Percentiles rank a stretch among this genome's conserved stretches.
These are phyloP conservation scores for Limnanthes douglasii DNA, from an alignment of 345 rosid species.

Conservation along the genomic window DNA sequence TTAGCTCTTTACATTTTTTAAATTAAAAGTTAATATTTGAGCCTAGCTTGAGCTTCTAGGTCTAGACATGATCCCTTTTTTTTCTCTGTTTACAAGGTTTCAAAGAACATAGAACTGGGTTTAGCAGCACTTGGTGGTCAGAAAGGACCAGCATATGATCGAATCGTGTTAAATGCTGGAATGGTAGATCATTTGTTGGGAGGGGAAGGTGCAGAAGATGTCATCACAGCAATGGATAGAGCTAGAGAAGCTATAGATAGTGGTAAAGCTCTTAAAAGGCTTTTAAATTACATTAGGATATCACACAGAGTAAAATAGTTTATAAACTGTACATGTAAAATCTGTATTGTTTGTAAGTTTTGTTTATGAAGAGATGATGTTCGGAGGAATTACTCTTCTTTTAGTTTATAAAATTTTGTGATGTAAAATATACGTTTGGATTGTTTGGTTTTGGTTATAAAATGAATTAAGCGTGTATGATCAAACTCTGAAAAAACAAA, in stretches of 20 bases:
- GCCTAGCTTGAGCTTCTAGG: no score
- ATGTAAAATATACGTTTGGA: no score
- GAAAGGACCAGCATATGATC: slow-evolving; percentile 84
- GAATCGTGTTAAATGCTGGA: slow-evolving; percentile 80
- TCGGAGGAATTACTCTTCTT: no score
- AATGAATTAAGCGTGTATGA: no score
- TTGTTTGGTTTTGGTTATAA: no score
- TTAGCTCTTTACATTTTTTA: not conserved
- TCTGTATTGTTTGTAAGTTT: not conserved
- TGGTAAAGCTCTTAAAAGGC: slow-evolving; percentile 63
- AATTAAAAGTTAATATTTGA: no score
- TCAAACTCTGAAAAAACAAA: no score
- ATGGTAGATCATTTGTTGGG: slow-evolving; percentile 84
- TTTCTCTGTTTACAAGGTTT: slow-evolving; percentile 43
- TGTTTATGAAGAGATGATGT: no score
- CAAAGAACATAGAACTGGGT: slow-evolving; percentile 84
- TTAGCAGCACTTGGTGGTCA: slow-evolving; percentile 63
- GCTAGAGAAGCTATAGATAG: slow-evolving; percentile 90
- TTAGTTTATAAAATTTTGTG: no score
- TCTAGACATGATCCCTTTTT: no score
- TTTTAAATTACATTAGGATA: slow-evolving; percentile 64
- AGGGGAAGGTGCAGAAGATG: slow-evolving; percentile 71
- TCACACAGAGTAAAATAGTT: slow-evolving; percentile 32
- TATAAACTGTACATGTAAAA: not conserved
- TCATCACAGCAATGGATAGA: slow-evolving; percentile 49